Evolutionary conservation across 2,329 filamentous ascomycete genomes (phyloP), one percentile per base, ranked within the genome.

Genomic region (Trichoderma atrobrunneum): DNA sequence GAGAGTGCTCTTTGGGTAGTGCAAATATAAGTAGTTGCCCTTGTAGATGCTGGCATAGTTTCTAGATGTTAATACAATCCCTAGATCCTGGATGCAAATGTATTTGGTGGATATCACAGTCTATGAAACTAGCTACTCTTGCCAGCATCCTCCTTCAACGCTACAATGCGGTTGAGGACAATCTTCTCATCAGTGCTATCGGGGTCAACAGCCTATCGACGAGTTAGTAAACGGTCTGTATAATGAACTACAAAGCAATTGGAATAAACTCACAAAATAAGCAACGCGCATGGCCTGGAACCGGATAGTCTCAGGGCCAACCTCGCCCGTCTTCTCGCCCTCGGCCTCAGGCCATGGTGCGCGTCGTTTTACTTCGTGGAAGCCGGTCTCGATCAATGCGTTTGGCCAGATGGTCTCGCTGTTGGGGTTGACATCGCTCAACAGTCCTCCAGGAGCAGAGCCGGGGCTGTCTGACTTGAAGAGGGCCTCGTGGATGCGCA

Each of bases 281-380:
- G 91, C 94, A 56, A 94, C 91, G 14, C 94, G 87, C 86, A 97
- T 90, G 2, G 89, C 94, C 84, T 97, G 94, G 86, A 97, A 97
- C 43, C 95, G 87, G 4, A 97, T 91, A 63, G 86, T 91, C 82
- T 92, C 92, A 26, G 88, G 87, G 2, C 90, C 90, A 48, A 83
- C 84, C 7, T 69, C 66, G 28, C 57, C 56, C 18, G 86, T 87
- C 73, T 86, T 82, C 75, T 88, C 86, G 72, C 83, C 87, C 80
- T 93, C 91, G 10, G 88, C 90, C 81, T 92, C 90, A 6, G 93
- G 93, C 93, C 93, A 95, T 5, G 93, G 93, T 5, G 92, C 92
- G n/a, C 90, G 83, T 48, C 83, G 81, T 74, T 84, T 86, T 36
- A 97, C 88, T 77, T 96, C 92, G 59, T 92, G 87, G 76, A 97